These are phyloP conservation scores for Adansonia madagascariensis DNA, from an alignment of 441 rosid genomes.

Conservation along the genomic window DNA sequence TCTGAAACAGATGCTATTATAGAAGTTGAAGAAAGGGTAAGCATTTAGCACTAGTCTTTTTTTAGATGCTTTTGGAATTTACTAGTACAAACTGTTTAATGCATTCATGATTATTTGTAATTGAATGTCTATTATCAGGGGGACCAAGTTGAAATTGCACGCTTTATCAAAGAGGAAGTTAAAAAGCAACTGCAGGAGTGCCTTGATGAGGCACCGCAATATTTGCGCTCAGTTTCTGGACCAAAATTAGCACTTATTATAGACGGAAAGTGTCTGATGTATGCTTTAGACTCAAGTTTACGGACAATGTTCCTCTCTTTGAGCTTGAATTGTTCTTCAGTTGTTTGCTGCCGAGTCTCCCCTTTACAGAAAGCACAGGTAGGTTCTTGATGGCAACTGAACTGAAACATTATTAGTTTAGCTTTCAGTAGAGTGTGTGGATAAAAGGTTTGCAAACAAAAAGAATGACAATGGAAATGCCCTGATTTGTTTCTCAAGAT, in stretches of 20 bases:
- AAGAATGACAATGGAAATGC: conserved; percentile 2
- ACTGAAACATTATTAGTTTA: conserved; percentile 15
- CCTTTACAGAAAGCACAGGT: conserved; percentile 99
- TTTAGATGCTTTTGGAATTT: conserved; percentile 21
- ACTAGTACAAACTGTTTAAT: background rate
- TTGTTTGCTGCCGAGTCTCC: conserved; percentile 99
- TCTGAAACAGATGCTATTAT: conserved; percentile 89
- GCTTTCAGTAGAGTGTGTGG: background rate
- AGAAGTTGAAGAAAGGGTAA: conserved; percentile 92
- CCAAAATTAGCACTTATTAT: conserved; percentile 91
- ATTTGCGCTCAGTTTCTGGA: conserved; percentile 55
- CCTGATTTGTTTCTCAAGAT: background rate
- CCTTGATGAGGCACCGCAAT: conserved; percentile 80
- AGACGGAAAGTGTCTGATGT: conserved; percentile 98
- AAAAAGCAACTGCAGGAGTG: conserved; percentile 72
- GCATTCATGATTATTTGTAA: background rate
- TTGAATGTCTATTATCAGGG: conserved; percentile 47
- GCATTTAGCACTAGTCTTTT: conserved; percentile 28
- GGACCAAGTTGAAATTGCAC: conserved; percentile 79
- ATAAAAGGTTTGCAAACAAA: background rate
- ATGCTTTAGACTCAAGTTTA: conserved; percentile 88
- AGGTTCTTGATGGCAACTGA: conserved; percentile 20
- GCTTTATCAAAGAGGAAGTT: conserved; percentile 85
- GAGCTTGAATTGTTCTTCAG: conserved; percentile 95
- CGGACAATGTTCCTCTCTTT: conserved; percentile 84